These are phyloP conservation scores for Phaseolus lunatus DNA, from an alignment of 306 rosid species.

Conservation along the genomic window DNA sequence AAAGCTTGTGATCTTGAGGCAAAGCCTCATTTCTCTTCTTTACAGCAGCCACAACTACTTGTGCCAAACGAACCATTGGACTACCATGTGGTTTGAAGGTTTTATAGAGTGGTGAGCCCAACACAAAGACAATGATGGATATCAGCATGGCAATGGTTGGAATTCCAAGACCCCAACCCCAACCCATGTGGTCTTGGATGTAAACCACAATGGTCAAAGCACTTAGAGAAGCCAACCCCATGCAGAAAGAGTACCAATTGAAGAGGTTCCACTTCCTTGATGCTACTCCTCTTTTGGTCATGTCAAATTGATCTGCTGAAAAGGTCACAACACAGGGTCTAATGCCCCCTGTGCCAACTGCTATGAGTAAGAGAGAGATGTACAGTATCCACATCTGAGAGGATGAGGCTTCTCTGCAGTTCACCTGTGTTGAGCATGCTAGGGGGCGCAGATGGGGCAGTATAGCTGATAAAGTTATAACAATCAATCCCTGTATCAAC, in stretches of 20 bases:
- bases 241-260: constrained; percentile 75
- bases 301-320: constrained; percentile 84
- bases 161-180: constrained; percentile 88
- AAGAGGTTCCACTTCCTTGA: constrained; percentile 75
- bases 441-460: constrained; percentile 67
- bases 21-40: constrained; percentile 59
- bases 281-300: constrained; percentile 56
- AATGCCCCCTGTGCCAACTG: constrained; percentile 77
- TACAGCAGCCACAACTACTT: constrained; percentile 68
- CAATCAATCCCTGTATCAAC: constrained; percentile 60
- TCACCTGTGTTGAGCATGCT: constrained; percentile 67
- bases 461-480: constrained; percentile 69
- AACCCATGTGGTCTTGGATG: constrained; percentile 77
- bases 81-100: constrained; percentile 62
- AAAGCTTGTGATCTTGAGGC: constrained; percentile 54
- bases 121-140: constrained; percentile 59
- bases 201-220: constrained; percentile 80
- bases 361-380: constrained; percentile 65
- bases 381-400: constrained; percentile 62
- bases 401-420: constrained; percentile 65
- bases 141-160: constrained; percentile 77
- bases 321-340: constrained; percentile 81
- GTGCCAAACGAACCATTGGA: constrained; percentile 71
- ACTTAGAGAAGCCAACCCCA: constrained; percentile 68
- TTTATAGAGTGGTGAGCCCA: constrained; percentile 69